Conservation (phyloP, 192 early-diverging fungal genomes). For the Coemansia asiatica region DNA sequence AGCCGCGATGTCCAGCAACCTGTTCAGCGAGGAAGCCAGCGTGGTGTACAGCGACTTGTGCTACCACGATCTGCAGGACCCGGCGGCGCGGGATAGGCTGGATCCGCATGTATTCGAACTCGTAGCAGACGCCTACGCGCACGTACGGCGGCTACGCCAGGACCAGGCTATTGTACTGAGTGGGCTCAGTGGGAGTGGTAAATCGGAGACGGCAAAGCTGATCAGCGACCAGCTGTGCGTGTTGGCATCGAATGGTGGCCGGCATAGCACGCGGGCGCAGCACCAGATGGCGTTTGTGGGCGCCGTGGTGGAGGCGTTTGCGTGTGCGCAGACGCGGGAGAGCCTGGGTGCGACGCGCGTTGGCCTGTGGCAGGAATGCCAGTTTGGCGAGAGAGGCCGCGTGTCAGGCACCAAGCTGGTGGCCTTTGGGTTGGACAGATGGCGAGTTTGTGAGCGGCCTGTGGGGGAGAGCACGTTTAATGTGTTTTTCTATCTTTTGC, state of each 20-base stretch:
- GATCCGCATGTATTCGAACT: constrained; percentile 68
- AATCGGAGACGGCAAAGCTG: constrained; percentile 72
- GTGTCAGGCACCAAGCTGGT: constrained; percentile 80
- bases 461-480: constrained; percentile 70
- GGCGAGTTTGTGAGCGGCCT: constrained; percentile 57
- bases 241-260: constrained; percentile 71
- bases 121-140: constrained; percentile 69
- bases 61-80: constrained; percentile 44
- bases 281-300: constrained; percentile 68
- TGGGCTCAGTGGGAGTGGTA: constrained; percentile 86
- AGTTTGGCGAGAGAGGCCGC: constrained; percentile 83
- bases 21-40: constrained; percentile 39
- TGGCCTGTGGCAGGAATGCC: constrained; percentile 83
- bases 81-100: constrained; percentile 31
- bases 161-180: constrained; percentile 70
- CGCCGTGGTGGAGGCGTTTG: constrained; percentile 79
- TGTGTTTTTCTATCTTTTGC: constrained; percentile 82
- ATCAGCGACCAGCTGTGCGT: constrained; percentile 72
- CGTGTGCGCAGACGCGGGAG: constrained; percentile 62
- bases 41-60: constrained; percentile 48
- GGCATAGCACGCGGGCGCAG: constrained; percentile 69
- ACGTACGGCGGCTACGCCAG: constrained; percentile 65
- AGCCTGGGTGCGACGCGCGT: constrained; percentile 72
- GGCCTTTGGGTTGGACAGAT: constrained; percentile 66
- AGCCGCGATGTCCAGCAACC: constrained; percentile 16